Evolutionary conservation across 306 rosid genomes (phyloP), one percentile per base, ranked within the genome.

Genomic region (Fagus sylvatica): DNA sequence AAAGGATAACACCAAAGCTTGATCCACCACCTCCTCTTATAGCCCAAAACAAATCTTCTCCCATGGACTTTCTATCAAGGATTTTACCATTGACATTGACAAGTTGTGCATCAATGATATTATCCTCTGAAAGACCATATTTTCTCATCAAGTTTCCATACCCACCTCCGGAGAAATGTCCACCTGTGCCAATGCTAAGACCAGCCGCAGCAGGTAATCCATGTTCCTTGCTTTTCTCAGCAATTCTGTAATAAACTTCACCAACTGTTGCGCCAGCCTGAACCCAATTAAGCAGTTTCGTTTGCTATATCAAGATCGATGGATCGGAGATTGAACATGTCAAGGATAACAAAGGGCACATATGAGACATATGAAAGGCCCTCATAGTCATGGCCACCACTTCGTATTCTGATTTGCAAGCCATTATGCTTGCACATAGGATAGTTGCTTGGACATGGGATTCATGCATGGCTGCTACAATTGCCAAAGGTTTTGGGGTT

Each of bases 21-120:
- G 75, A 79, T 65, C 75, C 83, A 0, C 86, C 86, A 4, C 85
- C 85, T 5, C 85, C 89, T 74, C 87, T 57, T 56, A 86, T 71
- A 16, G 85, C 89, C 89, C 89, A 83, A 53, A 86, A 86, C 2
- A 80, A 33, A 69, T 86, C 87, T 53, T 86, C 85, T 5, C 87
- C 87, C 87, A 86, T 83, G 1, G 69, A 54, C 6, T 78, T 57
- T 68, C 84, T 46, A 5, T 86, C 78, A 8, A 80, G 83, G 16
- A 83, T 70, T 16, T 2, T 36, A 7, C 85, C 87, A 4, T 77
- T 32, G 2, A 46, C 89, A 37, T 70, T 69, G 0, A 83, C 82
- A 4, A 86, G 56, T 17, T 68, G 19, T 5, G 80, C 87, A 28
- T 86, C 89, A 4, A 71, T 12, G 33, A 80, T 15, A 4, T 83